A percentile compares a stretch with the other conserved stretches of the same genome.
These are phyloP conservation scores for Cutaneotrichosporon sp. DNA, from an alignment of 1,284 basidiomycete genomes.

Conservation along the genomic window DNA sequence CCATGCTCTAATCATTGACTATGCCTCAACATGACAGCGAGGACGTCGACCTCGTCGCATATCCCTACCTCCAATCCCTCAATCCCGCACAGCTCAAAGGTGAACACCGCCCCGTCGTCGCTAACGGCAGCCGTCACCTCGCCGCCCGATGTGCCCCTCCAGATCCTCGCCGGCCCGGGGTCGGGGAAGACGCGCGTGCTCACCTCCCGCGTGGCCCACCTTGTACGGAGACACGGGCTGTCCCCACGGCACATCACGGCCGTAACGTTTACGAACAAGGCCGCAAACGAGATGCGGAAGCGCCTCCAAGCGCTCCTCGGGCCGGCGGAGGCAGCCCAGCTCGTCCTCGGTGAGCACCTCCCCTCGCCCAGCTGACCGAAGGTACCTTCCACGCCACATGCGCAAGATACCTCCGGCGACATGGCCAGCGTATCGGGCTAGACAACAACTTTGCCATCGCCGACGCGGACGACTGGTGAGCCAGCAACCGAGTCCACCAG, in stretches of 20 bases:
- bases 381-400: slow-evolving; percentile 86
- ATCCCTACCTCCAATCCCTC: slow-evolving; percentile 41
- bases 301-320: slow-evolving; percentile 74
- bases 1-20: neutral
- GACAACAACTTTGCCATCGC: slow-evolving; percentile 78
- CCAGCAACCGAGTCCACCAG: slow-evolving; percentile 4
- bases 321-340: slow-evolving; percentile 60
- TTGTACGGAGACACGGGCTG: slow-evolving; percentile 64
- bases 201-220: slow-evolving; percentile 74
- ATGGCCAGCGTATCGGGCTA: slow-evolving; percentile 65
- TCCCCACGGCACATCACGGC: slow-evolving; percentile 69
- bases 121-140: slow-evolving; percentile 64
- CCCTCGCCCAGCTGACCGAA: slow-evolving; percentile 45
- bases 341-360: slow-evolving; percentile 59
- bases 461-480: slow-evolving; percentile 78
- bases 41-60: slow-evolving; percentile 5
- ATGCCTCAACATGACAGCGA: slow-evolving; percentile 1
- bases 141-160: slow-evolving; percentile 64
- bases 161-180: slow-evolving; percentile 82
- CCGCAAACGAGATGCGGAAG: slow-evolving; percentile 83
- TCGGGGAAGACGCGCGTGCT: slow-evolving; percentile 72
- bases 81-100: slow-evolving; percentile 47
- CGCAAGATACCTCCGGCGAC: slow-evolving; percentile 67
- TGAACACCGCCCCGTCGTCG: slow-evolving; percentile 8
- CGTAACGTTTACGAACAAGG: slow-evolving; percentile 86